Evolutionary conservation across 805 yeast species (phyloP).

Genomic region (Yamadazyma nakazawae): DNA sequence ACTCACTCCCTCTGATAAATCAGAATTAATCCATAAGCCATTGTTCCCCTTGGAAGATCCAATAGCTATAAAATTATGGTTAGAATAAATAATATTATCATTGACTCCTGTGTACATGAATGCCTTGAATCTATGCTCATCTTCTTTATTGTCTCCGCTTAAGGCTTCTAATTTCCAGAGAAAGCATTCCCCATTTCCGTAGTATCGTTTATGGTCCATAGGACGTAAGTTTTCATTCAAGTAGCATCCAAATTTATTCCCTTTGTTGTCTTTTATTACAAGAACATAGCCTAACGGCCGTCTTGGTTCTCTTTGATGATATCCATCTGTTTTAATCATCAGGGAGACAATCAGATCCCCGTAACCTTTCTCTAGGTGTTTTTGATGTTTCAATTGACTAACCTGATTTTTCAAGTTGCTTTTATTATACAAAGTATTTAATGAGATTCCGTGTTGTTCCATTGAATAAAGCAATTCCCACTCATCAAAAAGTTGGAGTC

Average conservation of each 20-base stretch:
- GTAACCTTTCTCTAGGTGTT: constrained; percentile 27
- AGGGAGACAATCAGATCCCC: constrained; percentile 34
- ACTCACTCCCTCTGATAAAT: constrained; percentile 72
- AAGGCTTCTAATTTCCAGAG: constrained; percentile 69
- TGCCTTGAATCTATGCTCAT: constrained; percentile 55
- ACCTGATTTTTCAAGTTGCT: constrained; percentile 44
- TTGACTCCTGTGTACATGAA: constrained; percentile 86
- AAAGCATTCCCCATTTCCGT: constrained; percentile 95
- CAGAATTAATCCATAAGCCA: constrained; percentile 84
- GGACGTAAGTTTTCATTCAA: constrained; percentile 70
- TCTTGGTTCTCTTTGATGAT: constrained; percentile 15
- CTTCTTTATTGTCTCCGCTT: background rate
- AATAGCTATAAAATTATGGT: constrained; percentile 69
- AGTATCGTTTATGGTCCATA: constrained; percentile 68
- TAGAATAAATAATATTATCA: constrained; percentile 81
- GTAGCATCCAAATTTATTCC: constrained; percentile 74
- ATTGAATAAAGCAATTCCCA: constrained; percentile 83
- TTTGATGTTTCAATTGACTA: constrained; percentile 17
- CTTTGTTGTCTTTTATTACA: constrained; percentile 61
- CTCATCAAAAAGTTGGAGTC: constrained; percentile 70
- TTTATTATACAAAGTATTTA: constrained; percentile 68
- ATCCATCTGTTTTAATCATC: constrained; percentile 24
- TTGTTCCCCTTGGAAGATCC: constrained; percentile 94
- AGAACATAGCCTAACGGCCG: constrained; percentile 68
- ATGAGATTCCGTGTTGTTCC: constrained; percentile 89